Conservation (phyloP, 257 asterid species). For the Nyctanthes arbortristis region DNA sequence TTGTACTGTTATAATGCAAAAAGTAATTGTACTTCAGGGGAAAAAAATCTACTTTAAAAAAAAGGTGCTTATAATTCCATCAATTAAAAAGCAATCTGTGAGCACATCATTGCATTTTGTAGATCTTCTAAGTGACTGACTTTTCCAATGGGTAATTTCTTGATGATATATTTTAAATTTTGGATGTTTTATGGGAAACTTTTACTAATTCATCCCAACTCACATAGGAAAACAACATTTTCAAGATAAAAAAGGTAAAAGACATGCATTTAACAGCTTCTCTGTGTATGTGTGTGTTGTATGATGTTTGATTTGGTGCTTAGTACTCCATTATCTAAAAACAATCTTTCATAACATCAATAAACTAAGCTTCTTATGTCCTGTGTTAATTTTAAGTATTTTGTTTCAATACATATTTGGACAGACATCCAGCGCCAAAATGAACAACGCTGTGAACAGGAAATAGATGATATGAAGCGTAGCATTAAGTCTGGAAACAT, state of each 20-base stretch:
- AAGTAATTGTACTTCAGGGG: no score
- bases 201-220: conserved; percentile 8
- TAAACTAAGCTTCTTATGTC: conserved; percentile 5
- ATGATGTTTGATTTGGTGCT: conserved; percentile 3
- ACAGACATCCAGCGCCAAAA: conserved; percentile 83
- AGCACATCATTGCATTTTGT: not conserved
- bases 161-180: not conserved
- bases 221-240: not conserved
- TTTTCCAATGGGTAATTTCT: not conserved
- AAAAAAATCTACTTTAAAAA: not conserved
- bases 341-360: not conserved
- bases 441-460: conserved; percentile 87
- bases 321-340: not conserved
- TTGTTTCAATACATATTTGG: conserved; percentile 22
- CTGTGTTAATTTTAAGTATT: conserved; percentile 16
- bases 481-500: conserved; percentile 71
- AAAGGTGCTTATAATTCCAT: no score
- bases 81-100: not conserved
- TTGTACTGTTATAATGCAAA: not conserved
- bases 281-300: not conserved
- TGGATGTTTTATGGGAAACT: not conserved
- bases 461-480: conserved; percentile 83
- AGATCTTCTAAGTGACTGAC: not conserved
- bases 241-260: conserved; percentile 12
- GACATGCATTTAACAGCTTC: not conserved